These are phyloP conservation scores for Yamadazyma ubonensis DNA, from an alignment of 805 yeast species.

Conservation along the genomic window DNA sequence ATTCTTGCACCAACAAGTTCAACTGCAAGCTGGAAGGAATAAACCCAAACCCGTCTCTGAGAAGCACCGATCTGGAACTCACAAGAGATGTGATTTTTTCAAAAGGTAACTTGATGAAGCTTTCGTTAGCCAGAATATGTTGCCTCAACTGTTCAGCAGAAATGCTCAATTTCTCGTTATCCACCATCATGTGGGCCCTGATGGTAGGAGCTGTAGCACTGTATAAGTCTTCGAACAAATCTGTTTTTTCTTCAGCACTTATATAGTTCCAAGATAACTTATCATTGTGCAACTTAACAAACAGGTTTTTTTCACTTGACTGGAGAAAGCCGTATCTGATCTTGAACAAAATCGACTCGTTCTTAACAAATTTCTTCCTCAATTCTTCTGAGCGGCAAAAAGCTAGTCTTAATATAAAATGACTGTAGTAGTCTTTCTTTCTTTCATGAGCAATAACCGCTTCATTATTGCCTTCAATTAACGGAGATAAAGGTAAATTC, in stretches of 20 bases:
- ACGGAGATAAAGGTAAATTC: conserved; percentile 57
- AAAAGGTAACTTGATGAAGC: conserved; percentile 82
- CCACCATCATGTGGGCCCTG: conserved; percentile 33
- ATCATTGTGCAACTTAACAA: conserved; percentile 53
- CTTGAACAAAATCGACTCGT: conserved; percentile 74
- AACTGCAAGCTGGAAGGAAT: conserved; percentile 81
- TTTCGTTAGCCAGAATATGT: conserved; percentile 53
- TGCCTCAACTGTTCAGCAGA: conserved; percentile 51
- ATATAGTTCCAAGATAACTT: conserved; percentile 75
- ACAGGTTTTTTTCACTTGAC: conserved; percentile 63
- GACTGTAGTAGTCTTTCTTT: conserved; percentile 88
- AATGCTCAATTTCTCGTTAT: conserved; percentile 28
- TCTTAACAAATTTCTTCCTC: conserved; percentile 71
- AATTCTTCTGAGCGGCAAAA: conserved; percentile 86
- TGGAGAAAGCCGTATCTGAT: conserved; percentile 67
- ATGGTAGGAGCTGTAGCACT: conserved; percentile 53
- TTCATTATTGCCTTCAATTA: conserved; percentile 27
- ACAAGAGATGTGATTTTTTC: conserved; percentile 80
- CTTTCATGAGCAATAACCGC: conserved; percentile 54
- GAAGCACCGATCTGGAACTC: conserved; percentile 64
- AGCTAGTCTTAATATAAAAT: conserved; percentile 81
- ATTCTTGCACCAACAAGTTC: conserved; percentile 68
- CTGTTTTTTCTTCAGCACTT: conserved; percentile 55
- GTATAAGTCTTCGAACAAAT: conserved; percentile 48
- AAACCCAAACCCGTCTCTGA: conserved; percentile 73